Base-by-base conservation (phyloP, 1,139 yeast species). In the Saccharomyces hybrid region DNA sequence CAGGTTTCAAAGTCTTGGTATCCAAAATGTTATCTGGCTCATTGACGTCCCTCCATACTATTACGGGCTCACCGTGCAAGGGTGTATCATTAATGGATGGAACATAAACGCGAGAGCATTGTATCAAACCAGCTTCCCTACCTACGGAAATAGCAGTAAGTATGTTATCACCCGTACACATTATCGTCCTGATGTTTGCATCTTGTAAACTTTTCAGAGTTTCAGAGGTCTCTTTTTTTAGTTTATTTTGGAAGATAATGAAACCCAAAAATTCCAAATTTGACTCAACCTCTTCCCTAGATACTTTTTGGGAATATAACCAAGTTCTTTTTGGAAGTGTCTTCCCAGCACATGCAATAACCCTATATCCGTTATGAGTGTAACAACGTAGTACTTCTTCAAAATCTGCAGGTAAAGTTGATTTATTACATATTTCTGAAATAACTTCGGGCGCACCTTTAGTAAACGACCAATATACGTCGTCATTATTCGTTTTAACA, bases 391-490 rank as follows among this genome's bases (percentile, higher is more conserved):
- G 75, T 25, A 87, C 68, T 47, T 85, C 87, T 27, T 85, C 85
- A 67, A 81, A 95, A 64, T 90, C 81, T 1, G 70, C 67, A 0
- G 99, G 99, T 48, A 95, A 71, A 0, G 91, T 74, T 23, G 79
- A 81, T 1, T 83, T 80, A 16, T 74, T 73, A 71, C 99, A 93
- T 46, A 93, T 82, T 29, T 83, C 86, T 41, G 78, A 75, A 79
- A 93, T 88, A n/a, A 91, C 88, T 69, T 93, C 99, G 0, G 99
- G 99, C 0, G 99, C 99, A 51, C 99, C 99, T 67, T 93, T 93
- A 13, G 95, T 87, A 66, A 81, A 85, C 0, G 88, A 81, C 57
- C 71, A 72, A 53, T 71, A 67, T 47, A 69, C 59, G 29, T 70
- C 70, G 50, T 67, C 73, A 53, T 67, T 64, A 44, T 67, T 68